phyloP scores from a whole-genome alignment of 2,329 filamentous ascomycete species.

The Lachnellula occidentalis region DNA sequence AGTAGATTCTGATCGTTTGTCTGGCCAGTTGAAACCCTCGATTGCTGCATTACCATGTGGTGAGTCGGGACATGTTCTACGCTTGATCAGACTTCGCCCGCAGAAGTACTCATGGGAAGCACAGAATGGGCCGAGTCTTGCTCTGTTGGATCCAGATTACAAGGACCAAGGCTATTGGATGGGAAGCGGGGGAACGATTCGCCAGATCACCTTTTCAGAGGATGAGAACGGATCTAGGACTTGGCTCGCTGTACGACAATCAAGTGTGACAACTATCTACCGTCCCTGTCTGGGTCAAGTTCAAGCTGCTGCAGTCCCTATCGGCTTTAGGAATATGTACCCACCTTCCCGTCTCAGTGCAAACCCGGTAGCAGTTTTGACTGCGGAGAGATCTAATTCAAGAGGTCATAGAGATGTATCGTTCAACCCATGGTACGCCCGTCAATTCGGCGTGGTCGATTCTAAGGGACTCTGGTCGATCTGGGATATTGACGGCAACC shows the following conservation, averaged over 20 bases:
- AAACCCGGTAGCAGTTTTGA: conserved; percentile 50
- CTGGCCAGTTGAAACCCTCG: conserved; percentile 9
- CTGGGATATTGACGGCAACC: conserved; percentile 45
- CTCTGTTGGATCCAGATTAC: conserved; percentile 15
- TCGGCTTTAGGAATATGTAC: conserved; percentile 10
- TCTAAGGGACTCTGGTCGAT: conserved; percentile 60
- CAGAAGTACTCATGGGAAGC: conserved; percentile 27
- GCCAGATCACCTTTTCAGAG: conserved; percentile 42
- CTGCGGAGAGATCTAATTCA: conserved; percentile 47
- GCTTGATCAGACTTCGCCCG: conserved; percentile 23
- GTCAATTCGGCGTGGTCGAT: conserved; percentile 63
- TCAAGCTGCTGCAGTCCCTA: conserved; percentile 6
- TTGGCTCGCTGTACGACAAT: conserved; percentile 43
- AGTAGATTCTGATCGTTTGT: conserved; percentile 15
- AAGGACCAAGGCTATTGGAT: conserved; percentile 28
- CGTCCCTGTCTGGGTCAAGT: conserved; percentile 27
- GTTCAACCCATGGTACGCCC: conserved; percentile 56
- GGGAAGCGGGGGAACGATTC: conserved; percentile 38
- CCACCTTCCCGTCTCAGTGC: conserved; percentile 47
- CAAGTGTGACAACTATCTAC: conserved; percentile 38
- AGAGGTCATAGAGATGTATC: conserved; percentile 55
- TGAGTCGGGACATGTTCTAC: conserved; percentile 28
- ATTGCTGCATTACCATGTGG: conserved; percentile 28
- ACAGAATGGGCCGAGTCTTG: conserved; percentile 16
- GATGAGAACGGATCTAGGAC: conserved; percentile 31